Evolutionary conservation across 768 basidiomycete species (phyloP).

Genomic region (Ramaria sp.): DNA sequence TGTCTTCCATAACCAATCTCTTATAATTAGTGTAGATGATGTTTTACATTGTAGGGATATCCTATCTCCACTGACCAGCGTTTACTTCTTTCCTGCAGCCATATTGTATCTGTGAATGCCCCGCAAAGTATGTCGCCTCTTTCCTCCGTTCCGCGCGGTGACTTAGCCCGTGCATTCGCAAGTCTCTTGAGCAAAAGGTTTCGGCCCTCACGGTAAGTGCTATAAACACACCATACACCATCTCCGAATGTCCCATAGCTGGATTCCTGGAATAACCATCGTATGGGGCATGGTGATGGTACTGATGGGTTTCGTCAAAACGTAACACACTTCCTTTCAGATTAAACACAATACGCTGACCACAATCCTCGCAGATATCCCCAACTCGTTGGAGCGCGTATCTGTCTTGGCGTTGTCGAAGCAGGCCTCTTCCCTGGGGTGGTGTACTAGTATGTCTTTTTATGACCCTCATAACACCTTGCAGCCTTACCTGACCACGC

Average conservation of each 20-base stretch:
- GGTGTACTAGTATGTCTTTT: conserved; percentile 44
- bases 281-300: conserved; percentile 47
- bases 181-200: conserved; percentile 48
- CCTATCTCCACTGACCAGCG: not conserved
- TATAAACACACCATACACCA: not conserved
- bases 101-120: conserved; percentile 54
- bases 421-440: conserved; percentile 46
- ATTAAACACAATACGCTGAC: not conserved
- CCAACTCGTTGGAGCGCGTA: conserved; percentile 45
- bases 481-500: conserved; percentile 47
- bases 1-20: not conserved
- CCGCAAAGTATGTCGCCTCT: conserved; percentile 42
- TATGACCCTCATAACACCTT: conserved; percentile 58
- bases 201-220: conserved; percentile 45
- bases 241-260: conserved; percentile 13
- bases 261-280: conserved; percentile 51
- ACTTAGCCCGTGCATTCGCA: not conserved
- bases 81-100: conserved; percentile 23
- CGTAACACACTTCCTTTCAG: conserved; percentile 20
- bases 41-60: no score
- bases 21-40: no score
- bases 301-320: conserved; percentile 53
- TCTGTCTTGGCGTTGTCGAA: conserved; percentile 45
- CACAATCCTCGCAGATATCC: conserved; percentile 33
- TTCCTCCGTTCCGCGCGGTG: no score